Conservation (phyloP, 257 asterid species). For the Rhazya stricta region DNA sequence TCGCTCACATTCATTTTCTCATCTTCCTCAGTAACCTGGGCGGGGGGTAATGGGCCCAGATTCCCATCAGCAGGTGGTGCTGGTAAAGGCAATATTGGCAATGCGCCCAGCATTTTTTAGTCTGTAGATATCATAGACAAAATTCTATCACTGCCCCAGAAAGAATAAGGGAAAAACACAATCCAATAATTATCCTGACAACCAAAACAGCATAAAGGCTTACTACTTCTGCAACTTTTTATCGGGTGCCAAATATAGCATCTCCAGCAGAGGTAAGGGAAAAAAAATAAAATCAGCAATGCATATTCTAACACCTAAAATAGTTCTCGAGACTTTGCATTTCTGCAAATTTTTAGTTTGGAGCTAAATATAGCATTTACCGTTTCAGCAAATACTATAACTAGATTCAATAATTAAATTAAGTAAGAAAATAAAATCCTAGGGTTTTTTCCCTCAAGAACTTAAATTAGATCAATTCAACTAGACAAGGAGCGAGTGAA, state of each 20-base stretch:
- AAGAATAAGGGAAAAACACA: background rate
- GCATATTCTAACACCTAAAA: too few relatives aligned
- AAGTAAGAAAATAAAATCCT: background rate
- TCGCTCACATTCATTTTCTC: conserved; percentile 16
- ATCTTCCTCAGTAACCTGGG: conserved; percentile 43
- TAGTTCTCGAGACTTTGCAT: too few relatives aligned
- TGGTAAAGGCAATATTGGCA: conserved; percentile 73
- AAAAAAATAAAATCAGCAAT: too few relatives aligned
- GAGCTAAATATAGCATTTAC: background rate
- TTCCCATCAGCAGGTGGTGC: conserved; percentile 76
- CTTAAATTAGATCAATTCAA: too few relatives aligned
- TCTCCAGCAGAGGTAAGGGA: too few relatives aligned
- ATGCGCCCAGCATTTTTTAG: conserved; percentile 52
- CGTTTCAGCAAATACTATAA: background rate
- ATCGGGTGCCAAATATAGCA: background rate
- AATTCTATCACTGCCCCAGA: background rate
- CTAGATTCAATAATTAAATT: background rate
- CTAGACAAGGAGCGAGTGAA: background rate
- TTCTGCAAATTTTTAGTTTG: background rate
- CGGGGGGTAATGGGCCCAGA: conserved; percentile 52
- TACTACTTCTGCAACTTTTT: background rate
- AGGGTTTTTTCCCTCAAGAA: background rate
- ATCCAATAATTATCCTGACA: background rate
- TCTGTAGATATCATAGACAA: conserved; percentile 8
- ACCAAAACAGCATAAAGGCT: background rate